Percentiles rank a stretch among this genome's conserved stretches.
phyloP scores from a whole-genome alignment of 2,329 filamentous ascomycete genomes.

The Amphichorda felina region DNA sequence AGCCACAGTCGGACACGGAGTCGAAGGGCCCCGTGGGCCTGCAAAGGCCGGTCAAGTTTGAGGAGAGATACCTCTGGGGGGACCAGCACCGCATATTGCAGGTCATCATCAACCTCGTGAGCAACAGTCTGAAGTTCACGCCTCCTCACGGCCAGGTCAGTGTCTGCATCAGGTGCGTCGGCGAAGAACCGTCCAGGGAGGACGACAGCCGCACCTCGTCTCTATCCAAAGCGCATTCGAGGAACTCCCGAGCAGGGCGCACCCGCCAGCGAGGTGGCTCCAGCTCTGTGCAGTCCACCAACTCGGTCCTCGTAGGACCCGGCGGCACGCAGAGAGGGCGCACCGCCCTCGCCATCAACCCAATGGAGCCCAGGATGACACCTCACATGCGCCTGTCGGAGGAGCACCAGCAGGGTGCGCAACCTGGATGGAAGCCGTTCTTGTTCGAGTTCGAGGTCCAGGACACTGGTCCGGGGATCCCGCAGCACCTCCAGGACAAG shows the following conservation, averaged over 20 bases:
- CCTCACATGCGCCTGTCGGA: constrained; percentile 38
- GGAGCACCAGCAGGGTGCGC: neutral
- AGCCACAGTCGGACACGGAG: constrained; percentile 21
- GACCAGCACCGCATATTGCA: constrained; percentile 85
- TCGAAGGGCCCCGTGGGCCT: neutral
- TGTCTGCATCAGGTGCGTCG: constrained; percentile 63
- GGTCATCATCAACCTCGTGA: constrained; percentile 87
- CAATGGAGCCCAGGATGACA: constrained; percentile 41
- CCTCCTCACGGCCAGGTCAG: constrained; percentile 63
- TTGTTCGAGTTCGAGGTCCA: constrained; percentile 80
- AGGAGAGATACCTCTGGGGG: constrained; percentile 85
- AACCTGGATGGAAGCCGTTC: constrained; percentile 34
- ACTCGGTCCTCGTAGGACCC: constrained; percentile 17
- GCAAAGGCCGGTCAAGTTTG: constrained; percentile 35
- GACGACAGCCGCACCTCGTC: constrained; percentile 41
- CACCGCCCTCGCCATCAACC: constrained; percentile 51
- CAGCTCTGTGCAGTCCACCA: constrained; percentile 36
- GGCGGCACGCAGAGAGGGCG: constrained; percentile 17
- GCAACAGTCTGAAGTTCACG: constrained; percentile 87
- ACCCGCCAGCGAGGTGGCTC: constrained; percentile 34
- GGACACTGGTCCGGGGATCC: constrained; percentile 80
- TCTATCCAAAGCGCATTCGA: constrained; percentile 39
- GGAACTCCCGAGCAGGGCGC: constrained; percentile 24
- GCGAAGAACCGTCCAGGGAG: constrained; percentile 37
- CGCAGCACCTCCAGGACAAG: constrained; percentile 61